Evolutionary conservation across 2,329 filamentous ascomycete species (phyloP).

Genomic region (Pseudonectria foliicola): DNA sequence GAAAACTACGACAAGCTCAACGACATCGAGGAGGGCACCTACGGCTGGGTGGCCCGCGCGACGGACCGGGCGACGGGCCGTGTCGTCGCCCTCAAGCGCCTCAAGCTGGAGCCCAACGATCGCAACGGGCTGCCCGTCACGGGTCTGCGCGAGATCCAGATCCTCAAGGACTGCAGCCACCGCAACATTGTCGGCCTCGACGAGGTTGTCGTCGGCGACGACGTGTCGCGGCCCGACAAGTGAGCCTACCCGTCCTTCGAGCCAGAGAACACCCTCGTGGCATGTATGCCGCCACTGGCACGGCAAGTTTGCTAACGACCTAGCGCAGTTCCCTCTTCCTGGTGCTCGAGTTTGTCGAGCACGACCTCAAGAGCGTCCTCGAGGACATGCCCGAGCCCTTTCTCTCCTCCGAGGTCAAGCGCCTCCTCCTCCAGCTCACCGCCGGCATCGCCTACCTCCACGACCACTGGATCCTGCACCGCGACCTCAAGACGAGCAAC

Average conservation of each 20-base stretch:
- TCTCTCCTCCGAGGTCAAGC: slow-evolving; percentile 86
- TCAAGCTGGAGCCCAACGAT: slow-evolving; percentile 81
- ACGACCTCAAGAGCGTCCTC: slow-evolving; percentile 88
- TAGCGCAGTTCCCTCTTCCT: slow-evolving; percentile 70
- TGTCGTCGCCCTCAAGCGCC: slow-evolving; percentile 84
- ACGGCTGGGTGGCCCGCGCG: slow-evolving; percentile 87
- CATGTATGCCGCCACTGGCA: slow-evolving; percentile 17
- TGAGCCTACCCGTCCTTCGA: slow-evolving; percentile 25
- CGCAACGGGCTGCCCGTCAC: slow-evolving; percentile 77
- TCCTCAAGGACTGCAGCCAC: slow-evolving; percentile 73
- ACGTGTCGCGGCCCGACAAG: slow-evolving; percentile 47
- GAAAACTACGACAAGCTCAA: slow-evolving; percentile 90
- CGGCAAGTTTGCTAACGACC: slow-evolving; percentile 13
- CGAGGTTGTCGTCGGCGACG: slow-evolving; percentile 76
- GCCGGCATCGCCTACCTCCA: slow-evolving; percentile 82
- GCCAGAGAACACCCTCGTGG: too few species aligned
- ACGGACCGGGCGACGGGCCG: slow-evolving; percentile 65
- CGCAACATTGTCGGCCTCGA: slow-evolving; percentile 73
- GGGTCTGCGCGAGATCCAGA: slow-evolving; percentile 88
- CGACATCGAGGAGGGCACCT: slow-evolving; percentile 94
- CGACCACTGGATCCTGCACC: slow-evolving; percentile 82
- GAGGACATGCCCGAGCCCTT: slow-evolving; percentile 95
- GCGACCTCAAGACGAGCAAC: slow-evolving; percentile 89
- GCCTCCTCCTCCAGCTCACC: slow-evolving; percentile 74
- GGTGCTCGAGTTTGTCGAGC: slow-evolving; percentile 95